phyloP scores from a whole-genome alignment of 352 stramenopile species.

The Phytopythium sindhum region DNA sequence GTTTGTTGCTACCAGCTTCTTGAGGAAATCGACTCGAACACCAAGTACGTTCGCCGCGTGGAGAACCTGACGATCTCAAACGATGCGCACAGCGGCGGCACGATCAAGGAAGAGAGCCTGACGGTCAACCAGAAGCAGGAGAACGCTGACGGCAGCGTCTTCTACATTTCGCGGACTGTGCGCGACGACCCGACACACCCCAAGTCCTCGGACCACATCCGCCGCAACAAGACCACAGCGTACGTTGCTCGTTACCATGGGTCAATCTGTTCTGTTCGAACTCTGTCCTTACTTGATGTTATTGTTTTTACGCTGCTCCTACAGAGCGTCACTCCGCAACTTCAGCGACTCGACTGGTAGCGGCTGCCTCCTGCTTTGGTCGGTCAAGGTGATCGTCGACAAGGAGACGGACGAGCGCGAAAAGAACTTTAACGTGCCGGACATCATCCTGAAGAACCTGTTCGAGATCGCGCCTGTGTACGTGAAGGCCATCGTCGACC shows the following conservation, averaged over 20 bases:
- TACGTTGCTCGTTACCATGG: slow-evolving; percentile 32
- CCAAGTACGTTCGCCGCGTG: slow-evolving; percentile 80
- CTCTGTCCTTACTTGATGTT: neutral
- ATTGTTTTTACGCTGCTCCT: neutral
- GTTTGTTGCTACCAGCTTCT: slow-evolving; percentile 26
- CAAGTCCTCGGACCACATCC: slow-evolving; percentile 61
- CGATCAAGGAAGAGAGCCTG: slow-evolving; percentile 84
- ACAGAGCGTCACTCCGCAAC: slow-evolving; percentile 73
- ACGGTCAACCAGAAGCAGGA: slow-evolving; percentile 78
- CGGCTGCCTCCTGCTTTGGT: slow-evolving; percentile 78
- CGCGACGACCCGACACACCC: slow-evolving; percentile 69
- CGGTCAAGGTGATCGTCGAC: slow-evolving; percentile 78
- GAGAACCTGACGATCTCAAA: slow-evolving; percentile 80
- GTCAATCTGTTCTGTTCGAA: neutral
- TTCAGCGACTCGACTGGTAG: slow-evolving; percentile 69
- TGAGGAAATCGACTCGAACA: slow-evolving; percentile 69
- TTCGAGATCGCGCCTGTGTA: slow-evolving; percentile 85
- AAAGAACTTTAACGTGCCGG: slow-evolving; percentile 77
- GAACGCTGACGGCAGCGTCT: slow-evolving; percentile 68
- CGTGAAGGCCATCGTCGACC: slow-evolving; percentile 82
- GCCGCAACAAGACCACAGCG: slow-evolving; percentile 73
- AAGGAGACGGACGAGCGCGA: slow-evolving; percentile 68
- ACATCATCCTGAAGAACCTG: slow-evolving; percentile 88
- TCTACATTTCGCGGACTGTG: slow-evolving; percentile 59
- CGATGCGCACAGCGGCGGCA: slow-evolving; percentile 58